Evolutionary conservation across 2,329 filamentous ascomycete species (phyloP).

Genomic region (Cytospora mali): DNA sequence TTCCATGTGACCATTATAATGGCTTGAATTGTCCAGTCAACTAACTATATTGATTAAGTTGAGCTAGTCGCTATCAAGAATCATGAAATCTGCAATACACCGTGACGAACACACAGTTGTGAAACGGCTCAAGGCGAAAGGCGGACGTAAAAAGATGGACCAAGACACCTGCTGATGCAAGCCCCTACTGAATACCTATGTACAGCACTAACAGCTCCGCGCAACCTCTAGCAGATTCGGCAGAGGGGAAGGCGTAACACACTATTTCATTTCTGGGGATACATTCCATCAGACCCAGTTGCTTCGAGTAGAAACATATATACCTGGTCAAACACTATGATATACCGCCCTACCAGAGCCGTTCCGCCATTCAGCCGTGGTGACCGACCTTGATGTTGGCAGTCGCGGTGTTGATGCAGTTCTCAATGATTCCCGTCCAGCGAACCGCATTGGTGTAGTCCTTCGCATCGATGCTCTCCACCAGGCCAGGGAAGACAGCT

Average conservation of each 20-base stretch:
- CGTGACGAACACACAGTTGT: too few species aligned
- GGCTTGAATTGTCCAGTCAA: too few species aligned
- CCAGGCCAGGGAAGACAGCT: constrained; percentile 65
- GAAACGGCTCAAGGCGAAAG: too few species aligned
- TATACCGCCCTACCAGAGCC: not conserved
- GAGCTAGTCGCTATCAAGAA: too few species aligned
- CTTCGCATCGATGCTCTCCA: constrained; percentile 63
- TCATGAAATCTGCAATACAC: too few species aligned
- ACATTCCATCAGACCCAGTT: not conserved
- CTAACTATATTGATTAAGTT: too few species aligned
- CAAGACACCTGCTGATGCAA: too few species aligned
- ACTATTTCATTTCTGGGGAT: not conserved
- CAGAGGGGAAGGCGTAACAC: not conserved
- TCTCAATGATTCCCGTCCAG: constrained; percentile 62
- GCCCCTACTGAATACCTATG: too few species aligned
- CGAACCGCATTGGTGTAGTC: constrained; percentile 60
- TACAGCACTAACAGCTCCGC: too few species aligned
- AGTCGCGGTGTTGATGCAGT: constrained; percentile 42
- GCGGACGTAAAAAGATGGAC: too few species aligned
- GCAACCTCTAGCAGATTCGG: not conserved
- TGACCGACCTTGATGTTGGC: constrained; percentile 28
- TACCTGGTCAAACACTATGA: not conserved
- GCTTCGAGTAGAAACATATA: not conserved
- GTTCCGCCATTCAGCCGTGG: constrained; percentile 11
- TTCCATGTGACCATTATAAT: too few species aligned